phyloP scores from a whole-genome alignment of 169 alveolate species.

The Toxoplasma gondii region DNA sequence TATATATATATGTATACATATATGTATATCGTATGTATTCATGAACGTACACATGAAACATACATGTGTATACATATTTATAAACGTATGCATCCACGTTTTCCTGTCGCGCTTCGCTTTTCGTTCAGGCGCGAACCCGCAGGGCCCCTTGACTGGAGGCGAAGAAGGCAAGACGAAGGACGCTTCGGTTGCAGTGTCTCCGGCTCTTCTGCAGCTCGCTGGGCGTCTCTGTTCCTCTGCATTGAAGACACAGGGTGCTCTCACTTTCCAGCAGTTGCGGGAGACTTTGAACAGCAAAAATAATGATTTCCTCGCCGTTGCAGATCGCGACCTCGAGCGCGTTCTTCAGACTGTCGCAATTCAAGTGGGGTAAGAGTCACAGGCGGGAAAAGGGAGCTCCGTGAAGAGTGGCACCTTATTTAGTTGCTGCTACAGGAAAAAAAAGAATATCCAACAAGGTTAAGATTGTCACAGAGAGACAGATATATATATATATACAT shows the following conservation, averaged over 20 bases:
- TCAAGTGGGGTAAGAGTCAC: slow-evolving; percentile 17
- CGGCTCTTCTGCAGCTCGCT: slow-evolving; percentile 39
- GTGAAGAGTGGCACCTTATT: too few species aligned
- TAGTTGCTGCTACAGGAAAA: too few species aligned
- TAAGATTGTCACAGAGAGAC: too few species aligned
- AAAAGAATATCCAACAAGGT: too few species aligned
- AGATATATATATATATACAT: too few species aligned
- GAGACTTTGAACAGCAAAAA: not conserved
- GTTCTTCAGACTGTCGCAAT: slow-evolving; percentile 23
- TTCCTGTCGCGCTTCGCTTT: too few species aligned
- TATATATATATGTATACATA: too few species aligned
- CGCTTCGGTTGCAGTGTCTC: not conserved
- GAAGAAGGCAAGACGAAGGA: not conserved
- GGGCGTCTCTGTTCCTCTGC: slow-evolving; percentile 30
- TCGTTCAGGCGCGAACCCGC: too few species aligned
- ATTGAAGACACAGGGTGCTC: not conserved
- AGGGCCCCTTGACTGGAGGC: not conserved
- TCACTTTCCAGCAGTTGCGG: slow-evolving; percentile 2
- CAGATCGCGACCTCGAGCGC: not conserved
- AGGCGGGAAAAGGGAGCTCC: too few species aligned
- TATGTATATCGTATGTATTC: not conserved
- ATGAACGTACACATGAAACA: too few species aligned
- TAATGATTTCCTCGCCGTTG: not conserved
- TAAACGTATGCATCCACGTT: too few species aligned
- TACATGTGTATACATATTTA: too few species aligned